These are phyloP conservation scores for Gracilaria gracilis DNA, from an alignment of 23 red algal species.

Conservation along the genomic window DNA sequence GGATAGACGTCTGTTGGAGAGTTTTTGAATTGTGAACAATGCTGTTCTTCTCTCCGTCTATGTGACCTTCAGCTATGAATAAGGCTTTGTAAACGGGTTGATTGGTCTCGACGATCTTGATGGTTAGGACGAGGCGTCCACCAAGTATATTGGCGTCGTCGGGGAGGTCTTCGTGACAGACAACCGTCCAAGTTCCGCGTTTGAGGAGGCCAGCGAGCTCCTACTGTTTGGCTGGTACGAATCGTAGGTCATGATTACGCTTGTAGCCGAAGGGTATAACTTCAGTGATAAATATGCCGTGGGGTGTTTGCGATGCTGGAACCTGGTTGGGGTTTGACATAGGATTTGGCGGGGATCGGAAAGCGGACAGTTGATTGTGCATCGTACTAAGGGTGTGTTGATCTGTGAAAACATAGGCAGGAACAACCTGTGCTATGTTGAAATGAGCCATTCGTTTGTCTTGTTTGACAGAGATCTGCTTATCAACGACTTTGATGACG, in stretches of 20 bases:
- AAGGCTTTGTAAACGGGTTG: constrained; percentile 38
- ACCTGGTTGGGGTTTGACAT: neutral
- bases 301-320: neutral
- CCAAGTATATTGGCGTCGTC: too few relatives aligned
- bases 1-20: constrained; percentile 16
- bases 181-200: too few relatives aligned
- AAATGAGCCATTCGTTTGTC: constrained; percentile 27
- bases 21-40: constrained; percentile 45
- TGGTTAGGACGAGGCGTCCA: constrained; percentile 36
- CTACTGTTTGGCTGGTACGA: too few relatives aligned
- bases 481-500: constrained; percentile 4
- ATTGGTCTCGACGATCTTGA: constrained; percentile 39
- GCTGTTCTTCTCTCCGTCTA: constrained; percentile 17
- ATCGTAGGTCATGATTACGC: neutral
- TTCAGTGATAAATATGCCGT: constrained; percentile 32
- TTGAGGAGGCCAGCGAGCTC: too few relatives aligned
- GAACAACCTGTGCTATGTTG: constrained; percentile 22
- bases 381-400: neutral
- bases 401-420: constrained; percentile 29
- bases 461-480: constrained; percentile 21
- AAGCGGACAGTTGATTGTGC: constrained; percentile 18
- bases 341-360: neutral
- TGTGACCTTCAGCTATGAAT: too few relatives aligned
- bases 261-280: constrained; percentile 24
- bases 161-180: too few relatives aligned